A percentile compares a stretch with the other conserved stretches of the same genome.
Evolutionary conservation across 306 rosid species (phyloP).

Genomic region (Vigna radiata): DNA sequence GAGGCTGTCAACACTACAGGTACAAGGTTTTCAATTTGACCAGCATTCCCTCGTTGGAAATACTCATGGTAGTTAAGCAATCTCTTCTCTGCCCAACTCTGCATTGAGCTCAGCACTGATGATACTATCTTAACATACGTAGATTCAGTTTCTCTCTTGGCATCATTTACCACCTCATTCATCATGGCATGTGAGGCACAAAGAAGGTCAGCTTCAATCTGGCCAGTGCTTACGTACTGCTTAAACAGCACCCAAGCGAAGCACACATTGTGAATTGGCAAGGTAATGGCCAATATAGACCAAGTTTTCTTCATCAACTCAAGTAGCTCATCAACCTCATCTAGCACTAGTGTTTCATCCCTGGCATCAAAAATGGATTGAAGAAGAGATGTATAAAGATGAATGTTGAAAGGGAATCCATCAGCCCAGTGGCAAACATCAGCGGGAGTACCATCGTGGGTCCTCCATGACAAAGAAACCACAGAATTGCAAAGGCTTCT

Average conservation of each 20-base stretch:
- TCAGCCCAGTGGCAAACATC: slow-evolving; percentile 97
- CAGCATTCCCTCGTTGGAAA: slow-evolving; percentile 71
- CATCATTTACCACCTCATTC: slow-evolving; percentile 74
- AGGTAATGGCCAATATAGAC: slow-evolving; percentile 74
- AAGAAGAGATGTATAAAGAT: slow-evolving; percentile 72
- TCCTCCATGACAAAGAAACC: slow-evolving; percentile 79
- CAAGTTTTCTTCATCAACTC: slow-evolving; percentile 90
- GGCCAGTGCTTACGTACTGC: slow-evolving; percentile 74
- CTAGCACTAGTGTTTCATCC: slow-evolving; percentile 84
- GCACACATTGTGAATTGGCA: slow-evolving; percentile 76
- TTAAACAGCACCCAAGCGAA: slow-evolving; percentile 87
- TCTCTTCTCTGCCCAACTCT: slow-evolving; percentile 80
- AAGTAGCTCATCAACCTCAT: slow-evolving; percentile 87
- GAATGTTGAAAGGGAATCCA: slow-evolving; percentile 83
- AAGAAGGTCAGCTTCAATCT: slow-evolving; percentile 79
- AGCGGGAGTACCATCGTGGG: slow-evolving; percentile 65
- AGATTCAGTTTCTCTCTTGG: slow-evolving; percentile 64
- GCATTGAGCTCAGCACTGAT: slow-evolving; percentile 67
- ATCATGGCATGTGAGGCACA: slow-evolving; percentile 78
- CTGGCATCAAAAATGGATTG: slow-evolving; percentile 73
- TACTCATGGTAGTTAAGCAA: slow-evolving; percentile 81
- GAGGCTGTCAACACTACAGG: slow-evolving; percentile 70
- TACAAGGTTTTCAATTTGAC: slow-evolving; percentile 78
- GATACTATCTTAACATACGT: slow-evolving; percentile 63
- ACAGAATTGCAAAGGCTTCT: slow-evolving; percentile 80